These are phyloP conservation scores for Hypoxylon subgilvum DNA, from an alignment of 495 filamentous ascomycete species.

Conservation along the genomic window DNA sequence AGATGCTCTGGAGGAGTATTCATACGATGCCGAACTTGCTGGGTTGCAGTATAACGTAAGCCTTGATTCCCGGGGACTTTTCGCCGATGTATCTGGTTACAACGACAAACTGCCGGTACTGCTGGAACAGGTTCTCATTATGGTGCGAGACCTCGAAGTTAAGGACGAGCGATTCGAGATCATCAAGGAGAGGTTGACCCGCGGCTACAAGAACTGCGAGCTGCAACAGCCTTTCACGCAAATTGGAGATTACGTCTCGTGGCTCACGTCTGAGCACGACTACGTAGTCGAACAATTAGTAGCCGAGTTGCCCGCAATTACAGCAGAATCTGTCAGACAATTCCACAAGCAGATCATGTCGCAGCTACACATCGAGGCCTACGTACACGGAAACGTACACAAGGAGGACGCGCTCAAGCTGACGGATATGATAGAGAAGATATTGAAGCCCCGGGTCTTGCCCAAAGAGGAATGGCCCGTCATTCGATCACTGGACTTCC, in stretches of 20 bases:
- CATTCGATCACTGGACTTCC: constrained; percentile 75
- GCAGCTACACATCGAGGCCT: constrained; percentile 85
- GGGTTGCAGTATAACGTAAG: constrained; percentile 83
- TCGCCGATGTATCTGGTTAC: constrained; percentile 84
- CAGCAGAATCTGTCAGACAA: constrained; percentile 70
- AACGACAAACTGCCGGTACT: constrained; percentile 95
- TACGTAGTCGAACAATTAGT: constrained; percentile 83
- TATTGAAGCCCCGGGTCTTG: constrained; percentile 75
- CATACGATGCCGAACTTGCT: constrained; percentile 94
- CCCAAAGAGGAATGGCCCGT: constrained; percentile 82
- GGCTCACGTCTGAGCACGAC: constrained; percentile 75
- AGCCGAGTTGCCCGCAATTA: constrained; percentile 75
- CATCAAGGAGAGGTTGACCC: constrained; percentile 81
- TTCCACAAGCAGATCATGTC: constrained; percentile 83
- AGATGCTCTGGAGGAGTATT: constrained; percentile 91
- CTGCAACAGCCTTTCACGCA: constrained; percentile 88
- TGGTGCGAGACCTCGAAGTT: constrained; percentile 83
- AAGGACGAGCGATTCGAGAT: constrained; percentile 86
- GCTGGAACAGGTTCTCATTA: constrained; percentile 85
- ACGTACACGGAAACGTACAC: constrained; percentile 92
- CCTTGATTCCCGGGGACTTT: constrained; percentile 72
- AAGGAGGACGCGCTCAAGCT: constrained; percentile 92
- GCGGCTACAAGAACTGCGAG: constrained; percentile 83
- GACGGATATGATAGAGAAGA: constrained; percentile 79
- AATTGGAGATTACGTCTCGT: constrained; percentile 81